Percentiles rank a stretch among this genome's conserved stretches.
These are phyloP conservation scores for Takakia lepidozioides DNA, from an alignment of 225 moss, liverwort and hornwort species.

Conservation along the genomic window DNA sequence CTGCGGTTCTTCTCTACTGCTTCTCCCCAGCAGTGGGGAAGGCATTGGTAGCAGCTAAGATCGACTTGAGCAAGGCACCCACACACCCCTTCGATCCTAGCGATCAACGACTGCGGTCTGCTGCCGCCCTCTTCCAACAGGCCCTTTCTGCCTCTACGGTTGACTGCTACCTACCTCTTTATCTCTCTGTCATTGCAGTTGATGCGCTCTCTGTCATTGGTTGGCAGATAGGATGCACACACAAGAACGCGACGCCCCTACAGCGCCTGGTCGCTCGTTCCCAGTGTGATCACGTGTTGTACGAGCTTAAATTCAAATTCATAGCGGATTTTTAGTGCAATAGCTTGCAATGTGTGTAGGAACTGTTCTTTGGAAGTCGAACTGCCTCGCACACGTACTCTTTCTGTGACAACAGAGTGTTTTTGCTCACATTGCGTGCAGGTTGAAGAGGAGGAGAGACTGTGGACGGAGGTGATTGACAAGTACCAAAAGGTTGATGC, in stretches of 20 bases:
- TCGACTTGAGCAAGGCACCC: conserved; percentile 65
- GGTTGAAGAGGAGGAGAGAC: conserved; percentile 89
- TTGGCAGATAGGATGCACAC: neutral
- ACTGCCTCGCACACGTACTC: neutral
- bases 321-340: too few species aligned
- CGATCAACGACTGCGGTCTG: conserved; percentile 70
- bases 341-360: neutral
- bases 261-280: too few species aligned
- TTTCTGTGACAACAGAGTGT: too few species aligned
- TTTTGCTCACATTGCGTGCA: conserved; percentile 12
- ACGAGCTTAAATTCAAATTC: too few species aligned
- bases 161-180: conserved; percentile 7
- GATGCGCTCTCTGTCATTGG: neutral
- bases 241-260: too few species aligned
- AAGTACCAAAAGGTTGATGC: conserved; percentile 66
- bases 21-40: conserved; percentile 5
- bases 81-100: conserved; percentile 58
- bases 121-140: conserved; percentile 63
- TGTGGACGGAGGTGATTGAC: conserved; percentile 85
- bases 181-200: neutral
- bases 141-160: conserved; percentile 89
- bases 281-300: too few species aligned
- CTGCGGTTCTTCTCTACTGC: conserved; percentile 19
- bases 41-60: conserved; percentile 37
- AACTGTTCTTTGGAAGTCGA: conserved; percentile 1